Base-by-base conservation (phyloP, 495 filamentous ascomycete species). In the Cercophora sp. region DNA sequence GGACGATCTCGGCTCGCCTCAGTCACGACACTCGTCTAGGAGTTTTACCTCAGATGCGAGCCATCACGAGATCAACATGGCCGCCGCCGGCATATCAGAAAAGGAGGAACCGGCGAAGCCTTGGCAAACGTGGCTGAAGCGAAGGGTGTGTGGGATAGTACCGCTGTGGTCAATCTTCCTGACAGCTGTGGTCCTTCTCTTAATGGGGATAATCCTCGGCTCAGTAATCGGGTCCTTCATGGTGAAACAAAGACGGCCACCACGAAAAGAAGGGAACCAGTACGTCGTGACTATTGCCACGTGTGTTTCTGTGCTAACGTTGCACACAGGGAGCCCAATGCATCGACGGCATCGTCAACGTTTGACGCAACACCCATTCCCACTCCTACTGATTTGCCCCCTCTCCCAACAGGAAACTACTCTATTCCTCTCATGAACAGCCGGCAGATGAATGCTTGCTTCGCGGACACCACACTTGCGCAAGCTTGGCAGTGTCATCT, bases 81-180 rank as follows among this genome's bases (percentile, higher is more conserved):
- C 64, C 26, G 60, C 71, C 8, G 66, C 39, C 37, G 57, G 55
- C 1, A 15, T 59, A 6, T 61, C 65, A 10, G 75, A 83, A 60
- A 82, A 81, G 53, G 48, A 37, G 5, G 60, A 58, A 8, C 52
- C 61, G 10, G 35, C 61, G 65, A 85, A 71, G 72, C 79, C 59
- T 48, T 87, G 66, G 82, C 82, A 73, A 70, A 52, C 41, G 69
- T 76, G 62, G 68, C 83, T 65, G 70, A 79, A 68, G 67, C 78
- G 66, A 71, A 77, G 60, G 64, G 69, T 84, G 52, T 87, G 83
- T 57, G 82, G 84, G 19, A 70, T 80, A 10, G 59, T 89, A 11
- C 87, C 86, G 0, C 73, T 85, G 34, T 90, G 87, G 87, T 81
- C 82, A 0, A 61, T 89, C 22, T 69, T 77, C 26, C 65, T 88